These are phyloP conservation scores for Ophioceras dolichostomum DNA, from an alignment of 2,329 filamentous ascomycete species.

Conservation along the genomic window DNA sequence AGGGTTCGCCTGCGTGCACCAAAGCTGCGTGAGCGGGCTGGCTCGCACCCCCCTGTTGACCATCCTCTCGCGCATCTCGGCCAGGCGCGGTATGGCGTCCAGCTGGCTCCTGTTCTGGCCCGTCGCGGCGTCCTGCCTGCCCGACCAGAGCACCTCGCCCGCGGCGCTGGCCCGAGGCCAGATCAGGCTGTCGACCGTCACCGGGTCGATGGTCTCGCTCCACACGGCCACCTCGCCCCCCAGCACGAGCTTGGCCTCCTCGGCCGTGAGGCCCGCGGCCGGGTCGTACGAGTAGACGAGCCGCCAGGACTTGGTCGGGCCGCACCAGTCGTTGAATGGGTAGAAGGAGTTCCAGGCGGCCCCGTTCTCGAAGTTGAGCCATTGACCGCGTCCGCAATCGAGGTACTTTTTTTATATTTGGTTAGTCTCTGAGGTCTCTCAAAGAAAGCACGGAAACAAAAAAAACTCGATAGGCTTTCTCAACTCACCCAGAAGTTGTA, in stretches of 20 bases:
- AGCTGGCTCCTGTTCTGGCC: conserved; percentile 62
- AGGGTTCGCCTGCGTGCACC: conserved; percentile 49
- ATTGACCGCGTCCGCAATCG: conserved; percentile 71
- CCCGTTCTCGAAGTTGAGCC: conserved; percentile 58
- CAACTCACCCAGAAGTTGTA: conserved; percentile 61
- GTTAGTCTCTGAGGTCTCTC: not conserved
- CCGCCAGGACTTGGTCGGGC: conserved; percentile 69
- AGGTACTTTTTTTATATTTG: conserved; percentile 46
- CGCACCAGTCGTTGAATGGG: conserved; percentile 74
- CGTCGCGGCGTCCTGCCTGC: conserved; percentile 43
- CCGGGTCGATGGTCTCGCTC: conserved; percentile 65
- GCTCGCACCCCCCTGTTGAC: conserved; percentile 54
- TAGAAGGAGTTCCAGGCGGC: conserved; percentile 38
- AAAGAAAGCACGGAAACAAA: not conserved
- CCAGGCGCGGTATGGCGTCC: conserved; percentile 55
- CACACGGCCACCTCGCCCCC: conserved; percentile 77
- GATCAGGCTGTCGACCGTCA: conserved; percentile 62
- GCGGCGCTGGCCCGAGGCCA: conserved; percentile 69
- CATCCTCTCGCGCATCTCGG: conserved; percentile 66
- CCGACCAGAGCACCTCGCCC: conserved; percentile 72
- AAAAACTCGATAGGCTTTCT: too few relatives aligned
- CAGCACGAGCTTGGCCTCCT: conserved; percentile 54
- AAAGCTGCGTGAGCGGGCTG: conserved; percentile 57
- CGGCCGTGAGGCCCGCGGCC: conserved; percentile 44
- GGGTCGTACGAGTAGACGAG: conserved; percentile 75